Evolutionary conservation across 176 grass and related monocot species (phyloP), one percentile per base, ranked within the genome.

Genomic region (Aechmea fasciata): DNA sequence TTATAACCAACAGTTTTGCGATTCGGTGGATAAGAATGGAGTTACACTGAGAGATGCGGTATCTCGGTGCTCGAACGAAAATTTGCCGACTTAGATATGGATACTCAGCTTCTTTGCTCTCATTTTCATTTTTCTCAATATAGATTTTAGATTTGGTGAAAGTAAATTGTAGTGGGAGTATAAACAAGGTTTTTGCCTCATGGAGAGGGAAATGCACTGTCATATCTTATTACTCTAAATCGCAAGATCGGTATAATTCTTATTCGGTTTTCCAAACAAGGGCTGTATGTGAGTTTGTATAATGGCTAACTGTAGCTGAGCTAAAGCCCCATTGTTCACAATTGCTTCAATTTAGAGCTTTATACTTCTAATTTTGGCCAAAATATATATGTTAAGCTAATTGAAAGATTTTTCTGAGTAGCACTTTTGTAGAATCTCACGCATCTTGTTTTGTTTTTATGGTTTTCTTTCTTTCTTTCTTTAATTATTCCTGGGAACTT

Each of bases 1-100:
- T 18, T 93, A 93, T 73, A 99, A 77, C 74, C 77, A 80, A 61
- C 89, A 90, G 65, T 50, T 90, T 24, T 99, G 89, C 25, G 79
- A 78, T 19, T 22, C 85, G 62, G 71, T 49, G 0, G 82, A 99
- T 68, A 82, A 87, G 65, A 79, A 88, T 57, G 89, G 86, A 51
- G 74, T 85, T 47, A 59, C 14, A 48, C 20, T 80, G 50, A 85
- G 94, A 51, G 87, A 90, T 59, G 76, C 73, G 15, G 75, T 99
- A 47, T 77, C 87, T 3, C 61, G 67, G 26, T 84, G 83, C 81
- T 77, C 90, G 65, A 63, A 66, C 12, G 24, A 54, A 53, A 69
- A 14, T 54, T 47, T 76, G 63, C 64, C 25, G 29, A 13, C 50
- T 18, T 77, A 41, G 69, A 61, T 14, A 33, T 49, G 52, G 49